Conservation (phyloP, 345 rosid species). For the Tarenaya hassleriana region DNA sequence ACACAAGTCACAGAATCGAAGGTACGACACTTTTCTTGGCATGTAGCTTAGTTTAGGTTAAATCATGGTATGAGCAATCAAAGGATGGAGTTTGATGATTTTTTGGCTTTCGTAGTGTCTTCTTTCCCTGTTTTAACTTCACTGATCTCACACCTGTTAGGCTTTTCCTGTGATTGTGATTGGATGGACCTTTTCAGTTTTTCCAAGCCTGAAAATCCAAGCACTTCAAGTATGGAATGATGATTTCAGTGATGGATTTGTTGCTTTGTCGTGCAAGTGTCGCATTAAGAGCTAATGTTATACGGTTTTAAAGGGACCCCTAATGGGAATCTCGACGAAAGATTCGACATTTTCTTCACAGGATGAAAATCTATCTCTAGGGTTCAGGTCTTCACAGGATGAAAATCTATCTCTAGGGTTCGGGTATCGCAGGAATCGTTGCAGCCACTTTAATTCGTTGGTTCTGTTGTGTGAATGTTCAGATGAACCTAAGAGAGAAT, state of each 20-base stretch:
- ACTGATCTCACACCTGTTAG: not conserved
- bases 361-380: not conserved
- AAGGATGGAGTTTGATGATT: no score
- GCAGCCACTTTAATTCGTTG: not conserved
- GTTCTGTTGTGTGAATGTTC: slow-evolving; percentile 12
- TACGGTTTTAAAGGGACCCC: not conserved
- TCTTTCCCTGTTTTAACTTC: not conserved
- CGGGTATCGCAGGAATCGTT: not conserved
- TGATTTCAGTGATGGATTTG: not conserved
- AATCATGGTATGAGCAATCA: no score
- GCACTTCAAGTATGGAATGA: not conserved
- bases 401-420: not conserved
- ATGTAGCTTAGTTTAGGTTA: not conserved
- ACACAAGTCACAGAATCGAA: slow-evolving; percentile 7
- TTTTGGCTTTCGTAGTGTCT: no score
- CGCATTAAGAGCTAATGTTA: no score
- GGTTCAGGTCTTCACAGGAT: no score
- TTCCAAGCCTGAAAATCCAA: no score
- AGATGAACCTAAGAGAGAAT: slow-evolving; percentile 24
- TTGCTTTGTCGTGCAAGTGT: no score
- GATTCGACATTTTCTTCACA: no score
- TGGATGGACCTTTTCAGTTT: no score
- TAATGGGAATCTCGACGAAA: not conserved
- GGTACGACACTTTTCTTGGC: slow-evolving; percentile 14
- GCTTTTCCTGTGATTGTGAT: not conserved